Percentiles rank a stretch among this genome's conserved stretches.
Conservation (phyloP, 2,329 filamentous ascomycete genomes). For the Trichoderma breve region DNA sequence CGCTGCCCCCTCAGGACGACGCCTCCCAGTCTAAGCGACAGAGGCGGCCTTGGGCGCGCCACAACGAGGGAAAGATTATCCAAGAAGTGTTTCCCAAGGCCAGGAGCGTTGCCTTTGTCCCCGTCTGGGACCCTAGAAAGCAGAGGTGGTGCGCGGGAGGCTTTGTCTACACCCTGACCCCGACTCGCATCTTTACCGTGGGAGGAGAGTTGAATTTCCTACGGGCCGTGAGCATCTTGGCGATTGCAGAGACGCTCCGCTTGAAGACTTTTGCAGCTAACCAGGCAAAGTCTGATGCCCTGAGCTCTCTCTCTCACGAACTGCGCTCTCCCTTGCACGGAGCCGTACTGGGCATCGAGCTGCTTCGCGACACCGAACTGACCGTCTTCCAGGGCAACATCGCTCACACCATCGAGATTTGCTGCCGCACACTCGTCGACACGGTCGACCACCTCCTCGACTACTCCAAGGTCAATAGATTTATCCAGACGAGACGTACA, state of each 20-base stretch:
- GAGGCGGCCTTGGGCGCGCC: slow-evolving; percentile 18
- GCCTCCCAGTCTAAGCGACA: slow-evolving; percentile 3
- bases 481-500: slow-evolving; percentile 21
- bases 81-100: slow-evolving; percentile 41
- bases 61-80: slow-evolving; percentile 30
- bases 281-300: slow-evolving; percentile 55
- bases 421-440: slow-evolving; percentile 51
- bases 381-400: slow-evolving; percentile 47
- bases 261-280: slow-evolving; percentile 39
- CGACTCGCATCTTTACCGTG: slow-evolving; percentile 43
- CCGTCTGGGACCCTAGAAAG: slow-evolving; percentile 46
- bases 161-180: slow-evolving; percentile 48
- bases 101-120: slow-evolving; percentile 47
- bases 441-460: slow-evolving; percentile 54
- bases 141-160: slow-evolving; percentile 50
- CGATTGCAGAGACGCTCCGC: slow-evolving; percentile 56
- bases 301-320: slow-evolving; percentile 61
- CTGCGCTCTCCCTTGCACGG: slow-evolving; percentile 61
- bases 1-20: not conserved
- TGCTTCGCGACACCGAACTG: slow-evolving; percentile 52
- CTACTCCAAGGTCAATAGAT: slow-evolving; percentile 55
- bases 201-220: slow-evolving; percentile 52
- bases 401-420: slow-evolving; percentile 50
- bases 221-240: slow-evolving; percentile 50
- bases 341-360: slow-evolving; percentile 53